Evolutionary conservation across 345 rosid species (phyloP), one percentile per base, ranked within the genome.

Genomic region (Ceriops zippeliana): DNA sequence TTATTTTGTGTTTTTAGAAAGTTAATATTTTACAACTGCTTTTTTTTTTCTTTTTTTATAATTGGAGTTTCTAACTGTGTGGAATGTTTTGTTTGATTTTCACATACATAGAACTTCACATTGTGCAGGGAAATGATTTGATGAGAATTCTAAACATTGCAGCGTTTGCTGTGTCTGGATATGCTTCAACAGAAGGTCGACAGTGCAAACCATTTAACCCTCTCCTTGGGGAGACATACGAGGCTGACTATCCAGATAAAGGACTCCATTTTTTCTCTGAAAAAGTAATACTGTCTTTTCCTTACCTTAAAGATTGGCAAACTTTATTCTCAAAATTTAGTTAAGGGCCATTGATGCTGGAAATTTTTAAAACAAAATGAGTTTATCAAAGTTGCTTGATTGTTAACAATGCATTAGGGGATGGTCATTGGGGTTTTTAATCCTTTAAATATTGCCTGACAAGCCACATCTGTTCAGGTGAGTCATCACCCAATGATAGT

Each of bases 161-260:
- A 62, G 99, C 99, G 6, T 96, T 92, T 86, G 99, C 98, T 80
- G 97, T 96, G 68, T 96, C 99, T 73, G 97, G 98, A 58, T 96
- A 96, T 82, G 91, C 99, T 58, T 96, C 97, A 65, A 95, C 99
- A 17, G 97, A 92, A 85, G 99, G 99, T 49, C 82, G 98, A 72
- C 98, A 95, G 72, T 95, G 99, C 79, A 95, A 95, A 67, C 97
- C 99, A 60, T 95, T 95, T 76, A 95, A 95, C 76, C 99, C 99
- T 75, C 90, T 96, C 20, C 96, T 96, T 52, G 98, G 99, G 5
- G 98, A 96, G 81, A 96, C 99, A 34, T 96, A 92, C 51, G 99
- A 96, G 74, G 99, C 98, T 78, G 96, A 96, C 80, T 92, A 96
- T 70, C 96, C 99, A 16, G 99, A 95, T 80, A 95, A 91, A 89